Evolutionary conservation across 768 basidiomycete species (phyloP).

Genomic region (Tylopilus subfusipes): DNA sequence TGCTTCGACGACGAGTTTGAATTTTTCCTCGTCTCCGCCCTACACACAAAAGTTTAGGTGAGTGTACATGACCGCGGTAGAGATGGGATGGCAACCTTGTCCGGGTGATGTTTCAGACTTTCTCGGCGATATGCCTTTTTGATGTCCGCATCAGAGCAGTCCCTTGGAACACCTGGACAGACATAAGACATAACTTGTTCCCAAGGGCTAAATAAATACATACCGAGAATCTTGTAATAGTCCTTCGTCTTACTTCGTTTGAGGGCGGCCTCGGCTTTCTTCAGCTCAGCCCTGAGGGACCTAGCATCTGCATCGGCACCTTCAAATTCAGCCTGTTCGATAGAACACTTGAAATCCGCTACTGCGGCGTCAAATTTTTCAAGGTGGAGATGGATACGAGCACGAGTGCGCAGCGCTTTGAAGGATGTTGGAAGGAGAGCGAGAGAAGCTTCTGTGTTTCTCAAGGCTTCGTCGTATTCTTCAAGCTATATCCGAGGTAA

Average conservation of each 20-base stretch:
- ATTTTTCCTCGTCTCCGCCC: slow-evolving; percentile 95
- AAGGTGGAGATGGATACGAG: slow-evolving; percentile 69
- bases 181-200: neutral
- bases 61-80: neutral
- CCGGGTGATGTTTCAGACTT: slow-evolving; percentile 81
- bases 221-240: slow-evolving; percentile 75
- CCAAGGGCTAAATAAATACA: neutral
- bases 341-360: slow-evolving; percentile 75
- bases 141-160: slow-evolving; percentile 68
- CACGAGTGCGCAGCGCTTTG: slow-evolving; percentile 85
- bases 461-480: slow-evolving; percentile 62
- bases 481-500: slow-evolving; percentile 46
- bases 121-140: slow-evolving; percentile 91
- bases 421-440: slow-evolving; percentile 60
- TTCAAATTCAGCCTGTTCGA: slow-evolving; percentile 67
- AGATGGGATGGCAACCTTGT: slow-evolving; percentile 51
- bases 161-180: slow-evolving; percentile 40
- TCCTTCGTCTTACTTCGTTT: slow-evolving; percentile 91
- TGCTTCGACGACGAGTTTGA: slow-evolving; percentile 86
- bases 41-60: slow-evolving; percentile 26
- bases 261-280: slow-evolving; percentile 76
- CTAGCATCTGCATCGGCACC: slow-evolving; percentile 61
- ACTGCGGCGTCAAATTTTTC: slow-evolving; percentile 72
- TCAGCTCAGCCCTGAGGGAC: slow-evolving; percentile 61
- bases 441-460: slow-evolving; percentile 69